phyloP scores from a whole-genome alignment of 345 rosid genomes.

The Camelina hispida region DNA sequence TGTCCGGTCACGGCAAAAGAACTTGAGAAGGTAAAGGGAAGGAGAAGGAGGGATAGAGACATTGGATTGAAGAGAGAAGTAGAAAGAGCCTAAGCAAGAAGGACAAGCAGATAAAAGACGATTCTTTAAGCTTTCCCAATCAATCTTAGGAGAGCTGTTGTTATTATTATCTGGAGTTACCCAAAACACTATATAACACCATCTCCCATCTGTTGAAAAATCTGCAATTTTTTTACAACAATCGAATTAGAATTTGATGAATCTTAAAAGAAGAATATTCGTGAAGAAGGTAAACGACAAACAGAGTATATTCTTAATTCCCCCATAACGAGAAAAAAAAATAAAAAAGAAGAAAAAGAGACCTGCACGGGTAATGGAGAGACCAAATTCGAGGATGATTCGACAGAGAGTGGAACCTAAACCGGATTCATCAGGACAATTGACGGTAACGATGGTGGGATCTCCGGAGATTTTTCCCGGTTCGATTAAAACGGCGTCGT shows the following conservation, averaged over 20 bases:
- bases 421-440: slow-evolving; percentile 83
- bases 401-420: slow-evolving; percentile 81
- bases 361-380: slow-evolving; percentile 69
- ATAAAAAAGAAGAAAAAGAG: not conserved
- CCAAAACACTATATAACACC: slow-evolving; percentile 82
- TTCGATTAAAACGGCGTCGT: slow-evolving; percentile 67
- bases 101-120: slow-evolving; percentile 67
- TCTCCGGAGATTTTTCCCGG: slow-evolving; percentile 47
- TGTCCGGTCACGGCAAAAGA: slow-evolving; percentile 61
- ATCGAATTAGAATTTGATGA: not conserved
- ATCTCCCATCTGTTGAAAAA: slow-evolving; percentile 79
- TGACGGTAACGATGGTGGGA: slow-evolving; percentile 65
- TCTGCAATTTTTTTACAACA: slow-evolving; percentile 46
- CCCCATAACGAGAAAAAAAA: not conserved
- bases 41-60: slow-evolving; percentile 49
- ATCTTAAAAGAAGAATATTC: slow-evolving; percentile 24
- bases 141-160: slow-evolving; percentile 42
- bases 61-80: slow-evolving; percentile 46
- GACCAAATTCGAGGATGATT: slow-evolving; percentile 75
- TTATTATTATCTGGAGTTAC: slow-evolving; percentile 51
- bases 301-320: slow-evolving; percentile 23
- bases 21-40: slow-evolving; percentile 64
- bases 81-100: slow-evolving; percentile 50
- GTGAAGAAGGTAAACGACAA: slow-evolving; percentile 30
- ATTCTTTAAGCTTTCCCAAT: slow-evolving; percentile 70